These are phyloP conservation scores for Rubia yunnanensis DNA, from an alignment of 257 asterid genomes.

Conservation along the genomic window DNA sequence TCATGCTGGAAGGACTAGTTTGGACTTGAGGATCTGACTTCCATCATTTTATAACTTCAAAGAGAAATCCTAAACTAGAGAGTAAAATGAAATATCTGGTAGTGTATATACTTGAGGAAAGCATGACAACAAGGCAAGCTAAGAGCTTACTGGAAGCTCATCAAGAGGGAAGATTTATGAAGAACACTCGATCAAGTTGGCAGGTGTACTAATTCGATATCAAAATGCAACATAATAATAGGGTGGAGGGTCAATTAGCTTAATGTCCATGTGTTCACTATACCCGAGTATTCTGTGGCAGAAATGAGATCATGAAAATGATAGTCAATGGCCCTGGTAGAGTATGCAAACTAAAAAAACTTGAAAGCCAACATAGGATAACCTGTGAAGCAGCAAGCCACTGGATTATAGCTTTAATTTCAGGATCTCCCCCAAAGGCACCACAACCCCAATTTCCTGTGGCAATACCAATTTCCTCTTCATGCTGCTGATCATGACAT, in stretches of 20 bases:
- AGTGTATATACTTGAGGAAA: not conserved
- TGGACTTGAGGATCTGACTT: not conserved
- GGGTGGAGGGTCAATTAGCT: not conserved
- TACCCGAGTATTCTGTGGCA: not conserved
- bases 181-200: not conserved
- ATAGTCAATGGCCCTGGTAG: not conserved
- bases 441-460: constrained; percentile 99
- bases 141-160: not conserved
- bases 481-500: constrained; percentile 2
- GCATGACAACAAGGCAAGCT: not conserved
- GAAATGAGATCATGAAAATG: not conserved
- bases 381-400: constrained; percentile 96
- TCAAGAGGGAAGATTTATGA: not conserved
- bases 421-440: constrained; percentile 91
- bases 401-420: constrained; percentile 67
- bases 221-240: not conserved
- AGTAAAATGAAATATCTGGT: not conserved
- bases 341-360: not conserved
- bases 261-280: not conserved
- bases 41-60: not conserved
- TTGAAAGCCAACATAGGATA: constrained; percentile 1
- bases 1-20: not conserved
- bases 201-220: not conserved
- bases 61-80: not conserved
- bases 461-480: constrained; percentile 49